Conservation (phyloP, 2,329 filamentous ascomycete genomes). For the Hymenoscyphus occultus region DNA sequence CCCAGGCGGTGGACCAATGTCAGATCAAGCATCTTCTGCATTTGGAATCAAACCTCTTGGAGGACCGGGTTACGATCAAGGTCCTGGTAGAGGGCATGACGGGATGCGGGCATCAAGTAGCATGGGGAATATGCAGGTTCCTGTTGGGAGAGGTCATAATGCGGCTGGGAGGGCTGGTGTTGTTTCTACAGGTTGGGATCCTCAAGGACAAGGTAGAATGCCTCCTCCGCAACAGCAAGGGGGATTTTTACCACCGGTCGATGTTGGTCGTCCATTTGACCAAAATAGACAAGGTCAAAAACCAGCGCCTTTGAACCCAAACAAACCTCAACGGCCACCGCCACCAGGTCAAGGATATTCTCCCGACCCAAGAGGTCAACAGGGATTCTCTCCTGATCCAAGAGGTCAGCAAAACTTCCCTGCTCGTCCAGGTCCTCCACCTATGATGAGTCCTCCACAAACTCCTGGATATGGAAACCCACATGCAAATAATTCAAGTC, state of each 20-base stretch:
- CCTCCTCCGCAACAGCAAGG: conserved; percentile 13
- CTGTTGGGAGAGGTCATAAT: conserved; percentile 34
- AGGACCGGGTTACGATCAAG: conserved; percentile 11
- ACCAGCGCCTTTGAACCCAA: conserved; percentile 22
- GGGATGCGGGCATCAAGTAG: conserved; percentile 44
- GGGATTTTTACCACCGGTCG: conserved; percentile 21
- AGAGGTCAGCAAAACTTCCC: conserved; percentile 15
- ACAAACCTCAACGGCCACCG: conserved; percentile 21
- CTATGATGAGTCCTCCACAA: conserved; percentile 19
- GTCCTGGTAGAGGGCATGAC: conserved; percentile 17
- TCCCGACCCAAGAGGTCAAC: conserved; percentile 14
- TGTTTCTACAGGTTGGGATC: conserved; percentile 45
- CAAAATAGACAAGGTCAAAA: conserved; percentile 19
- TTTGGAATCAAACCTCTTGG: conserved; percentile 47
- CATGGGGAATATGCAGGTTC: conserved; percentile 46
- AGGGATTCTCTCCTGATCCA: conserved; percentile 7
- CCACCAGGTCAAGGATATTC: conserved; percentile 12
- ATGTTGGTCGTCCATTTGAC: conserved; percentile 24
- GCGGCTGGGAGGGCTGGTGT: conserved; percentile 30
- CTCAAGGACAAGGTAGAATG: conserved; percentile 40
- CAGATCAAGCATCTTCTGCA: conserved; percentile 41
- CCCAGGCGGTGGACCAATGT: conserved; percentile 43
- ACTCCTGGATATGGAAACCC: not conserved
- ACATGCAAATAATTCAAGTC: conserved; percentile 6
- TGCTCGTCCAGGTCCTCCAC: not conserved